Base-by-base conservation (phyloP, 768 basidiomycete species). In the Kwoniella pini region DNA sequence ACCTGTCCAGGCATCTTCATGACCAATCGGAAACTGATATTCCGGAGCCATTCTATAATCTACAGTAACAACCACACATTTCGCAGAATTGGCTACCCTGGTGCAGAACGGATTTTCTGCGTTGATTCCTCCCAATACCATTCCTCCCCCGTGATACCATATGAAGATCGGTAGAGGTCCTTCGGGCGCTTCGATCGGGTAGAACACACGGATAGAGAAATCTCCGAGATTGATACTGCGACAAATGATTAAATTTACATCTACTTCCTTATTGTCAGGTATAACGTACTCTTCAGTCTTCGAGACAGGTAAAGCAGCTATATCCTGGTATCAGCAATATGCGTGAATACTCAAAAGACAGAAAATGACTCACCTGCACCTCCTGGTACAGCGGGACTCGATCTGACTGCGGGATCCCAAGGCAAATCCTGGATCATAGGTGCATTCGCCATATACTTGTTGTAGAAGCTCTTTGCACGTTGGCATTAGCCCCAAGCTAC, bases 71-170 rank as follows among this genome's bases (percentile, higher is more conserved):
- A 86, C 84, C 2, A 89, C 83, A 60, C 84, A 86, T 46, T 82
- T 80, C 1, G 87, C 84, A 57, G 81, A 86, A 51, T 82, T 81
- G 77, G 83, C 84, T 81, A 86, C 83, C 51, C 83, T 84, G 0
- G 85, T 85, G 36, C 82, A 80, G 66, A 90, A 87, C 4, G 84
- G 79, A n/a, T 82, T 83, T 60, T 86, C 85, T 24, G 83, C 83
- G 22, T 71, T 70, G 30, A 64, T 86, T 55, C 81, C 85, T 0
- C 88, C 88, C 1, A 89, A 80, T 0, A 87, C 88, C 88, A 88
- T 89, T 31, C 88, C 61, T 84, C 88, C 88, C 53, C 88, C 88
- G 63, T 89, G 88, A 72, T 86, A 88, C 81, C 83, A 89, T 43
- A 88, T 82, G 61, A 89, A 84, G 1, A 85, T 83, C 4, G 43